Base-by-base conservation (phyloP, 2,329 filamentous ascomycete species). In the Neonectria magnoliae region DNA sequence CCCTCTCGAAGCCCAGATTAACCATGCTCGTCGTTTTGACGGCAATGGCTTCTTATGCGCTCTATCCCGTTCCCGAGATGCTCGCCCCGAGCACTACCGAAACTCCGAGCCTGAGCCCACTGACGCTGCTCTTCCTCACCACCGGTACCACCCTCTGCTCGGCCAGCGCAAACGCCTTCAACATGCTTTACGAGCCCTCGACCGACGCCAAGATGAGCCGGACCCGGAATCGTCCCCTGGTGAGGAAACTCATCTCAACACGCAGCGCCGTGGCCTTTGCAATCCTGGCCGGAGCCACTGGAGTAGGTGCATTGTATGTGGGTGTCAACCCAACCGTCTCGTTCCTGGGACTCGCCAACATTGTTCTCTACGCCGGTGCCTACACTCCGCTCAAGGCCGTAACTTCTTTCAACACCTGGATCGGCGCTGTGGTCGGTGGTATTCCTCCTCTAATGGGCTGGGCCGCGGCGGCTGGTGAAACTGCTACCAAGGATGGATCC, bases 371-470 rank as follows among this genome's bases (percentile, higher is more conserved):
- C 73, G 96, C 94, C 0, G 95, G 93, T 61, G 83, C 94, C 1
- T 99, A 99, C 79, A 99, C 96, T 0, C 94, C 95, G 0, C 82
- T 98, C 74, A 99, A 99, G 81, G 90, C 93, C 7, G 83, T 98
- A 13, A 92, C 91, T 4, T 92, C 91, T 10, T 81, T 94, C 63
- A 99, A 99, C 76, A 99, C 96, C 0, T 99, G 96, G 96, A 87
- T 97, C 16, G 96, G 96, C 16, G 96, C 94, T 4, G 80, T 99
- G 0, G 93, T 99, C 0, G 96, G 96, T 66, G 94, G 91, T 1
- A 97, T 99, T 61, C 95, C 96, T 1, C 96, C 96, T 1, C 81
- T 99, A 33, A 99, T 99, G 96, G 96, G 96, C 69, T 99, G 96
- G 96, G 93, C 94, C 16, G 96, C 96, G 0, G 96, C 96, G 0